Evolutionary conservation across 371 early-diverging fungal species (phyloP).

Genomic region (Mucor lusitanicus): DNA sequence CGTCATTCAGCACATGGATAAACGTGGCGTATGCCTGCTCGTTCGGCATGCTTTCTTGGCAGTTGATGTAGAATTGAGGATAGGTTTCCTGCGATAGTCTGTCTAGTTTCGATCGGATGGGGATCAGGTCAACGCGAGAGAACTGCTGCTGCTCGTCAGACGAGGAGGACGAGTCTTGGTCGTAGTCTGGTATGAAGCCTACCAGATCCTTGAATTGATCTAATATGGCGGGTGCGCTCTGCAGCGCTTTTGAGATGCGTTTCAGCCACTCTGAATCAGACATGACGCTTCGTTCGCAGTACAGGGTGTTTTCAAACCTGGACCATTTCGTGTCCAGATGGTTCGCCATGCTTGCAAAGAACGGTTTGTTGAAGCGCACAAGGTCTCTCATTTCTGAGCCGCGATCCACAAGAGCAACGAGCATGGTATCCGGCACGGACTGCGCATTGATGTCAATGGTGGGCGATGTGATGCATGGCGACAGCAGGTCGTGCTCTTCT

Average conservation of each 20-base stretch:
- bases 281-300: constrained; percentile 28
- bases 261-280: constrained; percentile 42
- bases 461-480: constrained; percentile 26
- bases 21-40: constrained; percentile 23
- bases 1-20: constrained; percentile 14
- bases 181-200: constrained; percentile 20
- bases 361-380: constrained; percentile 34
- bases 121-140: constrained; percentile 45
- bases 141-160: constrained; percentile 21
- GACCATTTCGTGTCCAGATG: constrained; percentile 37
- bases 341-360: constrained; percentile 31
- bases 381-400: constrained; percentile 48
- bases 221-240: constrained; percentile 24
- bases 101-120: constrained; percentile 41
- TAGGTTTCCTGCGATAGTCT: constrained; percentile 45
- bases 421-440: constrained; percentile 41
- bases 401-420: constrained; percentile 48
- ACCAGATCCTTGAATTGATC: constrained; percentile 47
- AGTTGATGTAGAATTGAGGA: constrained; percentile 63
- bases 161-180: constrained; percentile 13
- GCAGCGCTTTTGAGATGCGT: constrained; percentile 29
- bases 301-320: constrained; percentile 40
- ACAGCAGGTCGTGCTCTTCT: constrained; percentile 17
- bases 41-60: constrained; percentile 19
- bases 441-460: constrained; percentile 45